phyloP scores from a whole-genome alignment of 371 early-diverging fungal species.

The Sporodiniella umbellata region DNA sequence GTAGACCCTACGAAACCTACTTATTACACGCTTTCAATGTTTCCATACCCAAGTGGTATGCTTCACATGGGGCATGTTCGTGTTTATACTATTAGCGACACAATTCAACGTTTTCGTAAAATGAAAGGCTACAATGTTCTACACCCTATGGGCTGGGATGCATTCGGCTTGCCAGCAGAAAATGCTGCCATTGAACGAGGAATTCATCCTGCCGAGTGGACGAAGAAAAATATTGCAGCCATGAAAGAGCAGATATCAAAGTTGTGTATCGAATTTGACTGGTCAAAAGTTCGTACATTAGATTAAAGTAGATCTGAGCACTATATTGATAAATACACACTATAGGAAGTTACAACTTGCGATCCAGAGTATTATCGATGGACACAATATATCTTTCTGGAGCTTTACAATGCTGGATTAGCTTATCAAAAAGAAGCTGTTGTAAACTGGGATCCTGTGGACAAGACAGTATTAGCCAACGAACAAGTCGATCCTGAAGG shows the following conservation, averaged over 20 bases:
- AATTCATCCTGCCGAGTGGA: constrained; percentile 84
- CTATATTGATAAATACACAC: not conserved
- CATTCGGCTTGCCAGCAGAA: constrained; percentile 98
- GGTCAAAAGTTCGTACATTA: constrained; percentile 65
- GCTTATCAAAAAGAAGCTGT: constrained; percentile 86
- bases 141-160: constrained; percentile 99
- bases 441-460: constrained; percentile 97
- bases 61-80: constrained; percentile 96
- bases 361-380: constrained; percentile 86
- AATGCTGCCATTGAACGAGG: constrained; percentile 94
- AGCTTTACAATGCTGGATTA: constrained; percentile 73
- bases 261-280: constrained; percentile 83
- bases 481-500: constrained; percentile 94
- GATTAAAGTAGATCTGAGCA: constrained; percentile 1
- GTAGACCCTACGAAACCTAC: constrained; percentile 34
- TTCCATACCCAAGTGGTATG: constrained; percentile 92
- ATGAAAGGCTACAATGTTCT: constrained; percentile 77
- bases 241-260: constrained; percentile 82
- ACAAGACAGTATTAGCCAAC: constrained; percentile 92
- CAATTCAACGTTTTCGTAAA: constrained; percentile 74
- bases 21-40: constrained; percentile 89
- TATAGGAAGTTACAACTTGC: constrained; percentile 81
- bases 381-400: constrained; percentile 88
- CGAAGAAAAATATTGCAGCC: constrained; percentile 67
- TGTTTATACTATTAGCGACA: constrained; percentile 90